Conservation (phyloP, 2,329 filamentous ascomycete genomes). For the Botryotinia convoluta region DNA sequence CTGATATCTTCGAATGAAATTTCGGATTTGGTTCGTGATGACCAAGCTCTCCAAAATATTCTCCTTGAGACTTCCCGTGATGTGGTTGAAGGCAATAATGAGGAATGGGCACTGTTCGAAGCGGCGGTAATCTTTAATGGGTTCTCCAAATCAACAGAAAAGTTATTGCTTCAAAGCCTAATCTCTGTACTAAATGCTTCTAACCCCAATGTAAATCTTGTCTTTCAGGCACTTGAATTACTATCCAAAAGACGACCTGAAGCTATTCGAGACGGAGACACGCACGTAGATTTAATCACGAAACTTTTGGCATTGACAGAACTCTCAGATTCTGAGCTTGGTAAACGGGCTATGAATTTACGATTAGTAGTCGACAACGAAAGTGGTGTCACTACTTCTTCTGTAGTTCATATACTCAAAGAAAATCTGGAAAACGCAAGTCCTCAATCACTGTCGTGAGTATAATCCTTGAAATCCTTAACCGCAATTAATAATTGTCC, state of each 20-base stretch:
- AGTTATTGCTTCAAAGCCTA: slow-evolving; percentile 37
- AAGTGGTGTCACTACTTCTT: slow-evolving; percentile 33
- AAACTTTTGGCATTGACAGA: slow-evolving; percentile 55
- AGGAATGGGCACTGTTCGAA: slow-evolving; percentile 49
- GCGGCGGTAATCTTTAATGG: slow-evolving; percentile 43
- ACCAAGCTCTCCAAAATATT: slow-evolving; percentile 47
- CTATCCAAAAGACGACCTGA: slow-evolving; percentile 47
- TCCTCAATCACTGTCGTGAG: slow-evolving; percentile 51
- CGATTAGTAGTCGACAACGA: slow-evolving; percentile 44
- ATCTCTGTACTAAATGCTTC: slow-evolving; percentile 31
- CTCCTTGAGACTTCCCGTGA: slow-evolving; percentile 44
- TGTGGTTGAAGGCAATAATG: slow-evolving; percentile 39
- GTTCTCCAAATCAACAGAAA: slow-evolving; percentile 34
- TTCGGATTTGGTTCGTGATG: slow-evolving; percentile 41
- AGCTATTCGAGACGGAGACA: slow-evolving; percentile 47
- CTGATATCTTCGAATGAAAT: slow-evolving; percentile 49
- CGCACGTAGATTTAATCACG: slow-evolving; percentile 51
- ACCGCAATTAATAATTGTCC: not conserved
- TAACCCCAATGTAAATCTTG: slow-evolving; percentile 30
- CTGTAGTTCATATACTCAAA: slow-evolving; percentile 52
- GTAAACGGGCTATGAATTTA: slow-evolving; percentile 36
- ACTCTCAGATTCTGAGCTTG: slow-evolving; percentile 41
- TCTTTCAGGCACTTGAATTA: slow-evolving; percentile 49
- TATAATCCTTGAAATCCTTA: slow-evolving; percentile 14
- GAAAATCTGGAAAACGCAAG: slow-evolving; percentile 52